phyloP scores from a whole-genome alignment of 129 eudicot species.

The Flaveria sonorensis region DNA sequence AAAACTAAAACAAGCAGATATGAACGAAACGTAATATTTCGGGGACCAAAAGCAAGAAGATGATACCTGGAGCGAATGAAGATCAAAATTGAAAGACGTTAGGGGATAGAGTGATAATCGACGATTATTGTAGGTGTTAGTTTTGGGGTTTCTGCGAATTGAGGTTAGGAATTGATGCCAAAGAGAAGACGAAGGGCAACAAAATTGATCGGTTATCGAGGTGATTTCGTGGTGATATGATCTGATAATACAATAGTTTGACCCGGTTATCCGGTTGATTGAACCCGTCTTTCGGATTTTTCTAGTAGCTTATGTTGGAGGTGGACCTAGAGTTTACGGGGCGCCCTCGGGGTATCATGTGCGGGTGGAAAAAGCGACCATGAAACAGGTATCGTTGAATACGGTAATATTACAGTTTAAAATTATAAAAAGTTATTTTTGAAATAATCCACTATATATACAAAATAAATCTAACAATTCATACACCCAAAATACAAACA shows the following conservation, averaged over 20 bases:
- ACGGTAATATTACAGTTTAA: too few relatives aligned
- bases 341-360: too few relatives aligned
- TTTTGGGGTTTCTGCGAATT: not conserved
- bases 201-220: not conserved
- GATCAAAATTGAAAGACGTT: constrained; percentile 3
- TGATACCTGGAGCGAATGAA: constrained; percentile 21
- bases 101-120: not conserved
- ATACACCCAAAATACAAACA: too few relatives aligned
- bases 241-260: not conserved
- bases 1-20: not conserved
- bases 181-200: not conserved
- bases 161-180: constrained; percentile 16
- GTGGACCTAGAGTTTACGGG: not conserved
- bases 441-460: too few relatives aligned
- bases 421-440: too few relatives aligned
- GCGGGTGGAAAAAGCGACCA: too few relatives aligned
- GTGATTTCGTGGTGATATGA: not conserved
- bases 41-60: constrained; percentile 8
- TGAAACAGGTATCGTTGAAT: too few relatives aligned
- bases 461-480: too few relatives aligned
- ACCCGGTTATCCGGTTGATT: not conserved
- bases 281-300: not conserved
- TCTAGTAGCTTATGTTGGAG: not conserved
- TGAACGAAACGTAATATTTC: not conserved
- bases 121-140: not conserved